These are phyloP conservation scores for Aspergillus affinis DNA, from an alignment of 495 filamentous ascomycete species.

Conservation along the genomic window DNA sequence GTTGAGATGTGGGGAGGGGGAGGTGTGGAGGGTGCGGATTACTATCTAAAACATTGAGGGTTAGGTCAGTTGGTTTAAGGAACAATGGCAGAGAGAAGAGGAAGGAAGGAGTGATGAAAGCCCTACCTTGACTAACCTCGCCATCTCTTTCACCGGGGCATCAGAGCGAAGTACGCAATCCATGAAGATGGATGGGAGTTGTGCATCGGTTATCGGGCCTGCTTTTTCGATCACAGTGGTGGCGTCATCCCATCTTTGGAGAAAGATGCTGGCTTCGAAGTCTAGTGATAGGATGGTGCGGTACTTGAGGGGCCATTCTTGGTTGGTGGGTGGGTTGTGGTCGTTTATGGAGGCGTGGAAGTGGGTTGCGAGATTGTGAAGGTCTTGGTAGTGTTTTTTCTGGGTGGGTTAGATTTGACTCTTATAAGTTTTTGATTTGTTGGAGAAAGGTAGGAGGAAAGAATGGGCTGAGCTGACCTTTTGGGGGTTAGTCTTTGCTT, in stretches of 20 bases:
- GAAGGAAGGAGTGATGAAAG: neutral
- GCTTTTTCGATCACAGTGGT: constrained; percentile 58
- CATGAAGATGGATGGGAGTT: constrained; percentile 34
- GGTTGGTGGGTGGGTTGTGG: constrained; percentile 22
- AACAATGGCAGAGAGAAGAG: no score
- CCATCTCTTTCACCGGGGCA: constrained; percentile 42
- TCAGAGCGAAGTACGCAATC: constrained; percentile 59
- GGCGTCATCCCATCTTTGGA: constrained; percentile 70
- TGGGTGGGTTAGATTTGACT: constrained; percentile 9
- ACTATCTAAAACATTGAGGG: constrained; percentile 12
- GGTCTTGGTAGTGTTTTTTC: constrained; percentile 57
- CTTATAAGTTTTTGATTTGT: neutral
- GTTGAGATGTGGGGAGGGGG: constrained; percentile 13
- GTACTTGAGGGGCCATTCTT: constrained; percentile 55
- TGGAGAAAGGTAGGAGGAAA: no score
- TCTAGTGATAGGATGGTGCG: constrained; percentile 66
- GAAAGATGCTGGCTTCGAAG: constrained; percentile 67
- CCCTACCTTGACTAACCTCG: constrained; percentile 35
- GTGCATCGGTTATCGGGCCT: constrained; percentile 7
- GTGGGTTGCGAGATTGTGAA: constrained; percentile 36
- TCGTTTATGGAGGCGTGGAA: constrained; percentile 1
- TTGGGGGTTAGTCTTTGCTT: constrained; percentile 44
- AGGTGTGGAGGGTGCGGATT: constrained; percentile 17
- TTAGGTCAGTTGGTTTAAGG: constrained; percentile 1
- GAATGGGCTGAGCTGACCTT: neutral